Percentiles rank a stretch among this genome's conserved stretches.
Evolutionary conservation across 2,329 filamentous ascomycete genomes (phyloP).

Genomic region (Macrophomina phaseolina): DNA sequence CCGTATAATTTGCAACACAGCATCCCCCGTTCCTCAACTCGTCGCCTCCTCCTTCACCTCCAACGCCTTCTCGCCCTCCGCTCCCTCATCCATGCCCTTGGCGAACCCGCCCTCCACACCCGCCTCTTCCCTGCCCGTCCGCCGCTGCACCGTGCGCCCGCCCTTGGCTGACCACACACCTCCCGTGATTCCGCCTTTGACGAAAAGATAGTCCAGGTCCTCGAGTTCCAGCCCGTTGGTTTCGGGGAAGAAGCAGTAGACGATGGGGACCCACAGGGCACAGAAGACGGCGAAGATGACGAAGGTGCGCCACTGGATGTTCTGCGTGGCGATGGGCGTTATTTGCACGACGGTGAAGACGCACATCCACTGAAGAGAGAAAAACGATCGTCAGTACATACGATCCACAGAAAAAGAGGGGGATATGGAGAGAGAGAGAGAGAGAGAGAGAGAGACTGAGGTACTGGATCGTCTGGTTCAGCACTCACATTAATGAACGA

Average conservation of each 20-base stretch:
- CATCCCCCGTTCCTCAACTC: neutral
- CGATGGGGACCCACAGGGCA: slow-evolving; percentile 69
- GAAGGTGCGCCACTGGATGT: slow-evolving; percentile 67
- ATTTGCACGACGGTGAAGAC: slow-evolving; percentile 44
- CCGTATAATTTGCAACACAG: neutral
- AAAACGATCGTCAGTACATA: too few species aligned
- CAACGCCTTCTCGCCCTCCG: neutral
- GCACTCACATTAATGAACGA: slow-evolving; percentile 30
- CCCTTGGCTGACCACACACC: slow-evolving; percentile 31
- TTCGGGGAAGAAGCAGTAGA: slow-evolving; percentile 69
- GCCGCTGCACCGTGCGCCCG: slow-evolving; percentile 28
- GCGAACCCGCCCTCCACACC: slow-evolving; percentile 9
- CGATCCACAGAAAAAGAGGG: too few species aligned
- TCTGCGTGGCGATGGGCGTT: slow-evolving; percentile 49
- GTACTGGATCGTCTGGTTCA: too few species aligned
- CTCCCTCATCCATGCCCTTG: slow-evolving; percentile 1
- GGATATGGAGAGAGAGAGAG: too few species aligned
- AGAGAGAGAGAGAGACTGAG: too few species aligned
- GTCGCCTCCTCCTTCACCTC: slow-evolving; percentile 15
- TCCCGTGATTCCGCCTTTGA: slow-evolving; percentile 30
- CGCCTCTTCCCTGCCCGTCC: slow-evolving; percentile 10
- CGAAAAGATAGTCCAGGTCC: slow-evolving; percentile 54
- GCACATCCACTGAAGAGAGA: slow-evolving; percentile 23
- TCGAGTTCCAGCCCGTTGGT: slow-evolving; percentile 77
- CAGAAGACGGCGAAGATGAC: slow-evolving; percentile 78